A percentile compares a stretch with the other conserved stretches of the same genome.
Evolutionary conservation across 306 rosid species (phyloP).

Genomic region (Rubus idaeus): DNA sequence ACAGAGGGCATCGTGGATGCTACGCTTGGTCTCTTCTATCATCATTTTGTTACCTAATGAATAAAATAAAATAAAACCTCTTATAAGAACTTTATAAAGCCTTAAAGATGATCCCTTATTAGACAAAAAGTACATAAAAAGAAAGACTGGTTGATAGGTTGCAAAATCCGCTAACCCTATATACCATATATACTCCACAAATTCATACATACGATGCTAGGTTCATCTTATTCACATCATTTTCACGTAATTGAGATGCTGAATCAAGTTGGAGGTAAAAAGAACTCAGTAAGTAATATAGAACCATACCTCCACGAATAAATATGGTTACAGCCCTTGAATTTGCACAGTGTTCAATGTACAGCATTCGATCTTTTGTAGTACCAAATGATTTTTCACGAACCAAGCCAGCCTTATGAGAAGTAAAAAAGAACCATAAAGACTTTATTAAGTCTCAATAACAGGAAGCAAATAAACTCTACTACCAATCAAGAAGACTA

Average conservation of each 20-base stretch:
- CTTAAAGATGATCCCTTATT: background rate
- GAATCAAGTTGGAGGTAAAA: background rate
- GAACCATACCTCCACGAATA: conserved; percentile 79
- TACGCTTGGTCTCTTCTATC: conserved; percentile 97
- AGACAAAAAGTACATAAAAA: background rate
- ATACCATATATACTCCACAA: background rate
- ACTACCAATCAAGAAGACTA: background rate
- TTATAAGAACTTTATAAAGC: background rate
- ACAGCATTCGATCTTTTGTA: conserved; percentile 93
- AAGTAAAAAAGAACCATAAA: conserved; percentile 2
- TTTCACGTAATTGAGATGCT: background rate
- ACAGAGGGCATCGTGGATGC: conserved; percentile 90
- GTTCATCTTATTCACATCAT: background rate
- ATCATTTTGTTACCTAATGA: conserved; percentile 91
- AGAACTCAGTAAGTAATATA: background rate
- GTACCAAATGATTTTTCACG: conserved; percentile 95
- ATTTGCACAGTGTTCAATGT: conserved; percentile 97
- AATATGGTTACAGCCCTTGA: conserved; percentile 92
- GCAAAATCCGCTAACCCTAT: background rate
- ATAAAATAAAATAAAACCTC: conserved; percentile 13
- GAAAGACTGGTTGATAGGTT: background rate
- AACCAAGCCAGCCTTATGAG: conserved; percentile 81
- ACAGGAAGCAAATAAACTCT: background rate
- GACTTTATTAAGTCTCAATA: background rate
- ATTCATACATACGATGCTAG: background rate